phyloP scores from a whole-genome alignment of 2,329 filamentous ascomycete species.

The Paramyrothecium roridum region DNA sequence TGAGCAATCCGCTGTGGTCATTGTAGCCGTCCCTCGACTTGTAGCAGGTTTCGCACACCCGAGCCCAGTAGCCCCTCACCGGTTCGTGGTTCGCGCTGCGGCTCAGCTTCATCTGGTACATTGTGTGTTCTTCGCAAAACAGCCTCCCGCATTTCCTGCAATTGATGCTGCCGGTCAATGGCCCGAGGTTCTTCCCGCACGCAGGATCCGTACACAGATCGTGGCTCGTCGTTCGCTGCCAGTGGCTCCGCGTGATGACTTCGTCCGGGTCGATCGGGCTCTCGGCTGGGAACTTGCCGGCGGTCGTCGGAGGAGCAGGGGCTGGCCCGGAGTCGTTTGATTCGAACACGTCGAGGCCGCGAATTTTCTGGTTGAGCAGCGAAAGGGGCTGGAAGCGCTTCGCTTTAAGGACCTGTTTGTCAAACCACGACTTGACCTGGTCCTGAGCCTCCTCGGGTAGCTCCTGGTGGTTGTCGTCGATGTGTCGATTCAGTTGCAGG shows the following conservation, averaged over 20 bases:
- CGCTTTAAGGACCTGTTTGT: constrained; percentile 88
- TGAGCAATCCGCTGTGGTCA: constrained; percentile 70
- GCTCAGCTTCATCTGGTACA: constrained; percentile 99
- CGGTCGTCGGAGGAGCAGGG: constrained; percentile 25
- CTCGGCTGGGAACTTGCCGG: constrained; percentile 39
- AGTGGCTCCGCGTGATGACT: constrained; percentile 81
- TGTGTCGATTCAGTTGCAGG: constrained; percentile 79
- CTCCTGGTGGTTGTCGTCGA: constrained; percentile 89
- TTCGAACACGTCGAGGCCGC: constrained; percentile 90
- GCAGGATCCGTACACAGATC: constrained; percentile 85
- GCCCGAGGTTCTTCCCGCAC: constrained; percentile 76
- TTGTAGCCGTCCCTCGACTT: constrained; percentile 96
- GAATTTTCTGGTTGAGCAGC: constrained; percentile 88
- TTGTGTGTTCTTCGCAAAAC: constrained; percentile 96
- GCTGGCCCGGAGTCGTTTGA: constrained; percentile 67
- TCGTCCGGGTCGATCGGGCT: constrained; percentile 74
- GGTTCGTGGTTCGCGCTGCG: constrained; percentile 87
- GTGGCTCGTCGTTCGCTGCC: constrained; percentile 73
- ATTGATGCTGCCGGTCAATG: constrained; percentile 81
- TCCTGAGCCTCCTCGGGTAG: constrained; percentile 85
- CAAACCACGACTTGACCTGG: constrained; percentile 96
- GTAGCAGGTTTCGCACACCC: constrained; percentile 98
- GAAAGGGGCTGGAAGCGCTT: constrained; percentile 91
- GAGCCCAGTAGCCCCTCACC: constrained; percentile 84
- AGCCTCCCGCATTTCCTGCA: constrained; percentile 89